These are phyloP conservation scores for Hirschioporus abietinus DNA, from an alignment of 768 basidiomycete genomes.

Conservation along the genomic window DNA sequence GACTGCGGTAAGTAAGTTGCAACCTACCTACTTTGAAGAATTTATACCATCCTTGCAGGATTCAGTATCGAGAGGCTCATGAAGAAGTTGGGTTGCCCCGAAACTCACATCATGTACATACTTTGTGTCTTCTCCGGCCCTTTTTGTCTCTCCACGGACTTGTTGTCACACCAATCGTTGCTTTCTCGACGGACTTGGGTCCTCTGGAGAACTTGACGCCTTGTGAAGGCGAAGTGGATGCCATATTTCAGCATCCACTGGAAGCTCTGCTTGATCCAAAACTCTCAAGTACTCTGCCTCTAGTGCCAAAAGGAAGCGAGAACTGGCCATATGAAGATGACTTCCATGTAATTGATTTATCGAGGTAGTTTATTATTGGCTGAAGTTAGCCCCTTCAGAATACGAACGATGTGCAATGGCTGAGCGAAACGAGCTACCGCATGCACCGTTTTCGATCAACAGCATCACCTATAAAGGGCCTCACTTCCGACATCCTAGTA, in stretches of 20 bases:
- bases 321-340: conserved; percentile 80
- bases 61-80: conserved; percentile 73
- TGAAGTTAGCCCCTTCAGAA: conserved; percentile 36
- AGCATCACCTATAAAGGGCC: conserved; percentile 77
- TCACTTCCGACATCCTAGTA: conserved; percentile 81
- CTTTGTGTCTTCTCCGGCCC: conserved; percentile 57
- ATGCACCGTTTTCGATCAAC: conserved; percentile 80
- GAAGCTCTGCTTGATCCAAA: conserved; percentile 63
- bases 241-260: conserved; percentile 77
- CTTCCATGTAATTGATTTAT: conserved; percentile 50
- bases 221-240: conserved; percentile 63
- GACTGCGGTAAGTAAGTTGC: conserved; percentile 63
- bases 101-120: conserved; percentile 48
- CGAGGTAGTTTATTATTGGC: conserved; percentile 4
- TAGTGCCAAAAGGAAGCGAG: conserved; percentile 57
- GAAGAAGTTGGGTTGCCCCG: conserved; percentile 79
- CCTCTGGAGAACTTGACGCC: conserved; percentile 50
- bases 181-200: conserved; percentile 51
- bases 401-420: conserved; percentile 48
- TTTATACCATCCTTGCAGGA: conserved; percentile 5
- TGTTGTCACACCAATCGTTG: conserved; percentile 76
- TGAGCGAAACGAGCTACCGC: conserved; percentile 55
- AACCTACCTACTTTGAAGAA: neutral
- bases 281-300: conserved; percentile 26
- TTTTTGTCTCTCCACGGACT: conserved; percentile 63